Evolutionary conservation across 805 yeast species (phyloP).

Genomic region (Ogataea corticis): DNA sequence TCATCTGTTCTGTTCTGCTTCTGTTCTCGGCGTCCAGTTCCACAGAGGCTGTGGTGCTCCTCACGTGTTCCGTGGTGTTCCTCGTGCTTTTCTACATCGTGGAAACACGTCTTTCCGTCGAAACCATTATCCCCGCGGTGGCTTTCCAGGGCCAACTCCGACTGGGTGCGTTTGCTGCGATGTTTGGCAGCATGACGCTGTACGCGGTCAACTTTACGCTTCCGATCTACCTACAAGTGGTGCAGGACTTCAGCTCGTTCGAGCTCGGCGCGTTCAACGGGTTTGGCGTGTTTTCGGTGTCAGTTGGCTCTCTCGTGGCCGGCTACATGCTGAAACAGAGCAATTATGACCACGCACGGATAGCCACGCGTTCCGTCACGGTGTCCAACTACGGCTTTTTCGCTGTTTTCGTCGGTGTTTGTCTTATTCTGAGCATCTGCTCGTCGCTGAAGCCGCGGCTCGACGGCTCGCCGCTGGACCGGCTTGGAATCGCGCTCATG

Average conservation of each 20-base stretch:
- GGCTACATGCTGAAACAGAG: constrained; percentile 35
- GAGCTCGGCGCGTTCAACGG: constrained; percentile 42
- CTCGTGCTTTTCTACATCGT: constrained; percentile 30
- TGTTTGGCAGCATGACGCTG: constrained; percentile 39
- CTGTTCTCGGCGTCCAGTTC: constrained; percentile 30
- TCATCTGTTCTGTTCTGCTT: constrained; percentile 37
- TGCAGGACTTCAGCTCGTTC: constrained; percentile 40
- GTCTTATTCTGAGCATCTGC: constrained; percentile 18
- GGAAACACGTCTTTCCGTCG: constrained; percentile 38
- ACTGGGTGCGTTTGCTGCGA: constrained; percentile 37
- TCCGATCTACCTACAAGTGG: constrained; percentile 46
- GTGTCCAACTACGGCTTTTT: constrained; percentile 26
- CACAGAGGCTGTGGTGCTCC: constrained; percentile 10
- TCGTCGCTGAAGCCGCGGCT: constrained; percentile 27
- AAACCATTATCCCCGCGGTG: constrained; percentile 42
- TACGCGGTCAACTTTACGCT: constrained; percentile 38
- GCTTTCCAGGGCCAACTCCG: constrained; percentile 42
- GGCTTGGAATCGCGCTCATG: constrained; percentile 21
- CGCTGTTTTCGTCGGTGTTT: constrained; percentile 24
- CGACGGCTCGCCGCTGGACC: constrained; percentile 16
- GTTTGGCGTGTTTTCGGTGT: constrained; percentile 40
- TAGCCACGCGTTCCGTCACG: constrained; percentile 25
- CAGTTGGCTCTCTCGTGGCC: constrained; percentile 40
- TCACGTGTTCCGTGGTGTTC: constrained; percentile 17
- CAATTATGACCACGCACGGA: constrained; percentile 13